These are phyloP conservation scores for Calonectria crousiana DNA, from an alignment of 2,329 filamentous ascomycete species.

Conservation along the genomic window DNA sequence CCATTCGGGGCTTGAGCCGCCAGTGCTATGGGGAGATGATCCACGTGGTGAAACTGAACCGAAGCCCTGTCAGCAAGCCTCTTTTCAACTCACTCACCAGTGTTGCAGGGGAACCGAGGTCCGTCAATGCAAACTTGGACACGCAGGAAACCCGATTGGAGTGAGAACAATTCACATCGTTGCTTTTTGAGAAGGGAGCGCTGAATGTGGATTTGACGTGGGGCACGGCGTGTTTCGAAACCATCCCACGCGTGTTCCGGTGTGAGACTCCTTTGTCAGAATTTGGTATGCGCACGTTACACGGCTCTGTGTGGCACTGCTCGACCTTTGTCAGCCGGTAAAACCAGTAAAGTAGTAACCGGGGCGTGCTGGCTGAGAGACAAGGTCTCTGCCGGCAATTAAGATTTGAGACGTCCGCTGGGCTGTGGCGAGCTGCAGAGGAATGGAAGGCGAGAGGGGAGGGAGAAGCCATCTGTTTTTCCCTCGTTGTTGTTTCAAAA, in stretches of 20 bases:
- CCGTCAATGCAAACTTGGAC: constrained; percentile 22
- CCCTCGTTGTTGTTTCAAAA: constrained; percentile 28
- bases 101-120: constrained; percentile 20
- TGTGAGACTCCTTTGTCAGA: constrained; percentile 24
- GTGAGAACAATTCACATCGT: not conserved
- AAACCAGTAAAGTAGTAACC: constrained; percentile 10
- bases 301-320: constrained; percentile 20
- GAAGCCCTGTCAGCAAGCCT: constrained; percentile 19
- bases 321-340: constrained; percentile 23
- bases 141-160: constrained; percentile 4
- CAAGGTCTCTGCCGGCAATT: constrained; percentile 6
- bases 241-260: constrained; percentile 30
- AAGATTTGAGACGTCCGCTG: constrained; percentile 29
- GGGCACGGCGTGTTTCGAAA: constrained; percentile 25
- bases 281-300: constrained; percentile 30
- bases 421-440: constrained; percentile 28
- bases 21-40: constrained; percentile 31
- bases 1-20: constrained; percentile 40
- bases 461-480: constrained; percentile 5
- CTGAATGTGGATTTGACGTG: constrained; percentile 14
- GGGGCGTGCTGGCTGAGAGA: not conserved
- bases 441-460: constrained; percentile 27
- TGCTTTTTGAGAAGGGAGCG: constrained; percentile 10
- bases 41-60: constrained; percentile 43
- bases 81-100: constrained; percentile 22